Evolutionary conservation across 139 green algal genomes (phyloP), one percentile per base, ranked within the genome.

Genomic region (Coccomyxa sp.): DNA sequence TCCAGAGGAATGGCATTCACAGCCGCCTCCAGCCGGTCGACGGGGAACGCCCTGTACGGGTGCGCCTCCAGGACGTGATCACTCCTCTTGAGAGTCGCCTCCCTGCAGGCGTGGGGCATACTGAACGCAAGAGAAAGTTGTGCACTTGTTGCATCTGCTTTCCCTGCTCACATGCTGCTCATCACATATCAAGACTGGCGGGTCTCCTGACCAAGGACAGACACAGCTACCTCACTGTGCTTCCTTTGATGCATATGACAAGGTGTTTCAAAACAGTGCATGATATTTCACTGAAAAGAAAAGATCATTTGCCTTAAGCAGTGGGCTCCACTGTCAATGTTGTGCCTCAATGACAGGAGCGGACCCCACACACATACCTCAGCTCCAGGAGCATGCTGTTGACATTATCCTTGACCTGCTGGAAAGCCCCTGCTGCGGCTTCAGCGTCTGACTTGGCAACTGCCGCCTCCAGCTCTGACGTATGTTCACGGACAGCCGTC

Each of bases 41-140:
- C 76, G 2, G 86, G 86, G 74, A 91, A 91, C 36, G 86, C 85
- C 33, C 55, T 73, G 70, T 86, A 90, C 10, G 85, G 84, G 79
- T 91, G 86, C 37, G 6, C 36, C 8, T 38, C 68, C 37, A 33
- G 40, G 35, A 83, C 10, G 76, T 89, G 85, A 29, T 38, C 41
- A 0, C 74, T 22, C 50, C 68, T 31, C 10, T 68, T 35, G 44
- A n/a, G 31, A 1, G 39, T 68, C 38, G 68, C 34, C n/a, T 58
- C 27, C 27, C 76, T 80, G 76, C 76, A 75, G 64, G 2, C 64
- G 24, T 71, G 2, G 64, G 24, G 35, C 5, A 71, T 71, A 3
- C n/a, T 36, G 18, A 71, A 31, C 64, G 24, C 64, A 36, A 37
- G 6, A 14, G 27, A 18, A 29, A 22, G n/a, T 36, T 37, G 5